Evolutionary conservation across 78 protist genomes (phyloP), one percentile per base, ranked within the genome.

Genomic region (Dictyostelium firmibasis): DNA sequence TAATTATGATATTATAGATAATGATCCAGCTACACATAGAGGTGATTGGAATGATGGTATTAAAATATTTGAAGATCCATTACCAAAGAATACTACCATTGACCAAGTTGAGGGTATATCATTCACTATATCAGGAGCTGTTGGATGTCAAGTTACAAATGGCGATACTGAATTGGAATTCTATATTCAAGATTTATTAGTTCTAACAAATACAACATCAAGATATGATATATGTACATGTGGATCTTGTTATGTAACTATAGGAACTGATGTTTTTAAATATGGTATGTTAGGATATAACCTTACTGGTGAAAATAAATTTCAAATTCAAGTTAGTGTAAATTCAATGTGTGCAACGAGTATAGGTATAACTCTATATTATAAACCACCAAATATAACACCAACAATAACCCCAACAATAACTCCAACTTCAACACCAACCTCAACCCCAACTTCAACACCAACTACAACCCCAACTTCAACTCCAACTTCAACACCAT

Each of bases 41-140:
- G 93, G 93, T 18, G 43, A 78, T 16, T 87, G 93, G 93, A 43
- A 78, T 29, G 50, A 60, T 64, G 93, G 93, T 16, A 10, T 16
- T 3, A 78, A 62, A 36, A n/a, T 9, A 2, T 87, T 78, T 62
- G 0, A 7, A 29, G 93, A 87, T 29, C 93, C 93, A 5, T 36
- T 87, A 44, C 86, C 85, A 43, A 8, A 16, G 13, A 35, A 35
- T 33, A 33, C 23, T 2, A 16, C 38, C 4, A 2, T 31, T 1
- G 36, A 29, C 14, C 35, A 18, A 13, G 79, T 33, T 13, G 79
- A 16, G 4, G 79, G 75, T 67, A 67, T 72, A 33, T 72, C 79
- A 72, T 72, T 72, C 31, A 72, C 44, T 4, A 33, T 72, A 33
- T 33, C 38, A 31, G 79, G 79, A 2, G 35, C 79, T 16, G 38